A percentile compares a stretch with the other conserved stretches of the same genome.
Evolutionary conservation across 345 rosid species (phyloP).

Genomic region (Eucalyptus pauciflora): DNA sequence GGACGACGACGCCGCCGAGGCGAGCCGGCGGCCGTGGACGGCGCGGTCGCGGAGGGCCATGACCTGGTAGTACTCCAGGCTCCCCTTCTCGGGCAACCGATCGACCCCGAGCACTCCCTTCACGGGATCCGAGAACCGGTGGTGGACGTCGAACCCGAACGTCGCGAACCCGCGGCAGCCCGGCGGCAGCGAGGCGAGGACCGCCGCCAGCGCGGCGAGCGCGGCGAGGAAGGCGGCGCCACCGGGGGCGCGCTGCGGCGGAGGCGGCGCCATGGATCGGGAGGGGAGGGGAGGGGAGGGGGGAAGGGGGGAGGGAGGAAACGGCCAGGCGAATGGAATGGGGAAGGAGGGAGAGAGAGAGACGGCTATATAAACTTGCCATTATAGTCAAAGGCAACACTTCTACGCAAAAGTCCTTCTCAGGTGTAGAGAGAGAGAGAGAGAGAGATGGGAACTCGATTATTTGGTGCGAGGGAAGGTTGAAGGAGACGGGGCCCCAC

Average conservation of each 20-base stretch:
- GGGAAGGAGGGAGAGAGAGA: not conserved
- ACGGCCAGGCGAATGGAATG: not conserved
- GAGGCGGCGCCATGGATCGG: not conserved
- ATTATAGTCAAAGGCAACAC: not conserved
- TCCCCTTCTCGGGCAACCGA: constrained; percentile 55
- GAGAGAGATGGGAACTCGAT: not conserved
- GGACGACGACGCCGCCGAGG: constrained; percentile 21
- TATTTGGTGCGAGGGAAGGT: not conserved
- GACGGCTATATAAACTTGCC: not conserved
- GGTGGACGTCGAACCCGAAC: constrained; percentile 68
- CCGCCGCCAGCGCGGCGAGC: not conserved
- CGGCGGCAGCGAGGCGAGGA: not conserved
- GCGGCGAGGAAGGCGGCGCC: not conserved
- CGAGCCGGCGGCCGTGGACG: constrained; percentile 63
- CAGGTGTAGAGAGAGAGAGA: not conserved
- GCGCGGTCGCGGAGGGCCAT: constrained; percentile 67
- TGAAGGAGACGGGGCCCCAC: not conserved
- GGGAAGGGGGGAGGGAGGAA: not conserved
- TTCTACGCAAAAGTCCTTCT: not conserved
- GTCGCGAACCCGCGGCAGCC: constrained; percentile 28
- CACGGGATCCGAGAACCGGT: constrained; percentile 79
- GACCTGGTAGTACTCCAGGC: constrained; percentile 39
- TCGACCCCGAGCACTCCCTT: constrained; percentile 41
- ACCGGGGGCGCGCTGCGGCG: not conserved
- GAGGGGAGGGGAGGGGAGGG: not conserved